Conservation (phyloP, 768 basidiomycete genomes). For the Leucosporidium scottii region DNA sequence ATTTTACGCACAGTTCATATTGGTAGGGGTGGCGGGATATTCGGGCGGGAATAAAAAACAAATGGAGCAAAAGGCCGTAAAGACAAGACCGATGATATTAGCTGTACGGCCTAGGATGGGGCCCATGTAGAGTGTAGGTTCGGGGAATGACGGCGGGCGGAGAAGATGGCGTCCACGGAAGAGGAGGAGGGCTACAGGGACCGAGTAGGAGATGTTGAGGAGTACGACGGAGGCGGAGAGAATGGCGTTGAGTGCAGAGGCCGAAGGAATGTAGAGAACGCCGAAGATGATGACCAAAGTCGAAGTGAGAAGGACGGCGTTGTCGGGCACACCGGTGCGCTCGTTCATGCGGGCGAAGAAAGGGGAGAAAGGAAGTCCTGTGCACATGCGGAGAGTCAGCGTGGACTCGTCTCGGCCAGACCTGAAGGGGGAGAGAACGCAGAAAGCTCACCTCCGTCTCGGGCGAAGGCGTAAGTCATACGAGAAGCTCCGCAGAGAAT, state of each 20-base stretch:
- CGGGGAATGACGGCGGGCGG: slow-evolving; percentile 31
- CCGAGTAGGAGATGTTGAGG: slow-evolving; percentile 26
- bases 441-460: slow-evolving; percentile 16
- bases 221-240: slow-evolving; percentile 35
- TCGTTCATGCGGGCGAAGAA: slow-evolving; percentile 19
- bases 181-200: slow-evolving; percentile 29
- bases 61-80: slow-evolving; percentile 31
- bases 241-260: slow-evolving; percentile 36
- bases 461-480: slow-evolving; percentile 23
- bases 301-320: slow-evolving; percentile 21
- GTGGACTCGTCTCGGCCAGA: background rate
- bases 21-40: slow-evolving; percentile 12
- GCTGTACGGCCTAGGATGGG: slow-evolving; percentile 25
- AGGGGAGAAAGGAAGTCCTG: slow-evolving; percentile 22
- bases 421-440: background rate
- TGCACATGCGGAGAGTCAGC: background rate
- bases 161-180: slow-evolving; percentile 33
- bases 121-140: slow-evolving; percentile 20
- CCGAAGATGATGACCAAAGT: slow-evolving; percentile 25
- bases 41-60: slow-evolving; percentile 38
- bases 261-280: slow-evolving; percentile 32
- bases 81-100: slow-evolving; percentile 33
- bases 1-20: slow-evolving; percentile 25
- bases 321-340: slow-evolving; percentile 20
- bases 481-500: slow-evolving; percentile 17